Evolutionary conservation across 106 monocot species (phyloP), one percentile per base, ranked within the genome.

Genomic region (Acorus calamus): DNA sequence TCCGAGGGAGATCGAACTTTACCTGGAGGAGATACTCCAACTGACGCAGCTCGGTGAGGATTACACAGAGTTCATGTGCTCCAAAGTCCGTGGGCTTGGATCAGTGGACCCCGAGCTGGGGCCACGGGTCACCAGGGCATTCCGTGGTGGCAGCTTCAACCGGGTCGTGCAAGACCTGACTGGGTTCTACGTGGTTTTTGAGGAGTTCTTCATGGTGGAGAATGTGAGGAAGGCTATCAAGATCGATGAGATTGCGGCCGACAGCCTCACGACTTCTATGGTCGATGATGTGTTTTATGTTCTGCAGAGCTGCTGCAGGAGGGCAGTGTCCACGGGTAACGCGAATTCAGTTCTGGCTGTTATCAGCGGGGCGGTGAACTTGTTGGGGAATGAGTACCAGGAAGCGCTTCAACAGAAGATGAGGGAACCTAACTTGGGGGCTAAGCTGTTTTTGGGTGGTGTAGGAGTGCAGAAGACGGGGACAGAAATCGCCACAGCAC

Each of bases 201-300:
- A 92, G 69, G 98, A 98, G 68, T 98, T 98, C 72, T 98, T 92
- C 71, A 92, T 98, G 98, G 92, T 98, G 64, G 98, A 98, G 75
- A 98, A 98, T 77, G 92, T 92, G 56, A 78, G 91, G 69, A 98
- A 98, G 77, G 98, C 98, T 0, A 92, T 98, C 8, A 68, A 44
- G 14, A 98, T 98, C 42, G 92, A 98, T 59, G 98, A 98, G 75
- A 82, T 74, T 13, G 81, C 75, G 41, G 55, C 71, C 2, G 98
- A 92, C 52, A 82, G 85, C 47, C 74, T 85, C 50, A 98, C 92
- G 4, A 98, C 98, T 0, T 92, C 92, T 3, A 84, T 98, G 84
- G 98, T 98, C 64, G 92, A 92, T 64, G 92, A 92, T 74, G 98
- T 88, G 59, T 98, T 98, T 60, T 98, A 78, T 48, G 92, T 98